Evolutionary conservation across 768 basidiomycete species (phyloP).

Genomic region (Mycena filopes): DNA sequence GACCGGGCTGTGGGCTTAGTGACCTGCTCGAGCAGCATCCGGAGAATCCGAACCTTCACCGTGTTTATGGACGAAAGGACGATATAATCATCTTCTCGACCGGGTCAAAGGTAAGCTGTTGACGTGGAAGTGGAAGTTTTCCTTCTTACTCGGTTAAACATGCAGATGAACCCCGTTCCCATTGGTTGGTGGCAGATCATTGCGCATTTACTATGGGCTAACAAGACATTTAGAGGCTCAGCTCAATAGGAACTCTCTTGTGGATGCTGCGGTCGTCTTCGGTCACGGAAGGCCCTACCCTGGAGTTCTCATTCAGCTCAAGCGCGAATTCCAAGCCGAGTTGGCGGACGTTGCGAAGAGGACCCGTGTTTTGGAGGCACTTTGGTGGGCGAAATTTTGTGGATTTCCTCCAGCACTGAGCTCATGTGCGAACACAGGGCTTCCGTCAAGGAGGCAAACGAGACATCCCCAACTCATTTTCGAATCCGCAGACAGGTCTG

Average conservation of each 20-base stretch:
- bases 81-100: not conserved
- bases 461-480: not conserved
- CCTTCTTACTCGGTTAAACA: not conserved
- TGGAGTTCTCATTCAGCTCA: conserved; percentile 9
- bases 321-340: not conserved
- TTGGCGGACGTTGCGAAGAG: not conserved
- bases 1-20: not conserved
- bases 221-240: not conserved
- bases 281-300: not conserved
- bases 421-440: too few relatives aligned
- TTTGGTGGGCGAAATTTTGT: not conserved
- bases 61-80: conserved; percentile 9
- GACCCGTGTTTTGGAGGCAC: not conserved
- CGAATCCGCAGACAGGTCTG: conserved; percentile 13
- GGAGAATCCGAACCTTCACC: not conserved
- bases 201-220: not conserved
- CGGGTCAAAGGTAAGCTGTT: conserved; percentile 1
- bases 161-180: conserved; percentile 8
- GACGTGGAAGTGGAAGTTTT: not conserved
- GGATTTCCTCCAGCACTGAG: too few relatives aligned
- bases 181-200: not conserved
- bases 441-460: conserved; percentile 16
- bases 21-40: conserved; percentile 14
- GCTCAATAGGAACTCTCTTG: conserved; percentile 3
- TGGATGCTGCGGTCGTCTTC: conserved; percentile 2